Conservation (phyloP, 768 basidiomycete genomes). For the Boletus reticuloceps region DNA sequence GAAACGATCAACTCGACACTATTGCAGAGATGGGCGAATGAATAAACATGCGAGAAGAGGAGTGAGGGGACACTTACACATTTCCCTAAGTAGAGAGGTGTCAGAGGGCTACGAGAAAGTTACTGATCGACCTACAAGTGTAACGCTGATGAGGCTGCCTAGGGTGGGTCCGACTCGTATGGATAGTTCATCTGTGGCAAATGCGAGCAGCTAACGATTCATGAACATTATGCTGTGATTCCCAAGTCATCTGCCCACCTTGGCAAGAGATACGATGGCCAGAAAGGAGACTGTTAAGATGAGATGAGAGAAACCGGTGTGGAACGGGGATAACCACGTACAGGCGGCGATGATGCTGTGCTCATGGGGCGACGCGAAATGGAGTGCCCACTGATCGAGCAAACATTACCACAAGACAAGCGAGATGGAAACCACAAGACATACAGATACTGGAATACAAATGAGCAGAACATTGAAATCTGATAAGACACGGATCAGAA, state of each 20-base stretch:
- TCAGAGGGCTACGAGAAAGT: neutral
- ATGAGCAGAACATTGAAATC: slow-evolving; percentile 71
- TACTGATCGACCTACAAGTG: slow-evolving; percentile 48
- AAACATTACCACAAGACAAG: neutral
- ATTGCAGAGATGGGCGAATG: neutral
- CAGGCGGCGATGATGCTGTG: slow-evolving; percentile 72
- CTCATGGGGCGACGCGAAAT: slow-evolving; percentile 51
- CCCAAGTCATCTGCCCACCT: slow-evolving; percentile 38
- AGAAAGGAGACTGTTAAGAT: slow-evolving; percentile 62
- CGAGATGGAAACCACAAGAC: slow-evolving; percentile 1
- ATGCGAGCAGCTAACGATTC: slow-evolving; percentile 59
- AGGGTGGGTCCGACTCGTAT: slow-evolving; percentile 79
- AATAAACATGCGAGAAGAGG: neutral
- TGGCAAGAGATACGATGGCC: slow-evolving; percentile 82
- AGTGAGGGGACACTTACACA: slow-evolving; percentile 20
- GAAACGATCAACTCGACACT: slow-evolving; percentile 67
- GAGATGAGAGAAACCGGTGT: neutral
- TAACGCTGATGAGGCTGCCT: slow-evolving; percentile 83
- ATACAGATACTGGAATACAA: slow-evolving; percentile 70
- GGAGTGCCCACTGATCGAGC: slow-evolving; percentile 60
- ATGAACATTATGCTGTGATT: slow-evolving; percentile 1
- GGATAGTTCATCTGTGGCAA: slow-evolving; percentile 84
- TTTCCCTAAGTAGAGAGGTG: slow-evolving; percentile 22
- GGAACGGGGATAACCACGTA: slow-evolving; percentile 37
- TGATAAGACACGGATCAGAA: slow-evolving; percentile 24